Evolutionary conservation across 257 asterid genomes (phyloP).

Genomic region (Misopates orontium): DNA sequence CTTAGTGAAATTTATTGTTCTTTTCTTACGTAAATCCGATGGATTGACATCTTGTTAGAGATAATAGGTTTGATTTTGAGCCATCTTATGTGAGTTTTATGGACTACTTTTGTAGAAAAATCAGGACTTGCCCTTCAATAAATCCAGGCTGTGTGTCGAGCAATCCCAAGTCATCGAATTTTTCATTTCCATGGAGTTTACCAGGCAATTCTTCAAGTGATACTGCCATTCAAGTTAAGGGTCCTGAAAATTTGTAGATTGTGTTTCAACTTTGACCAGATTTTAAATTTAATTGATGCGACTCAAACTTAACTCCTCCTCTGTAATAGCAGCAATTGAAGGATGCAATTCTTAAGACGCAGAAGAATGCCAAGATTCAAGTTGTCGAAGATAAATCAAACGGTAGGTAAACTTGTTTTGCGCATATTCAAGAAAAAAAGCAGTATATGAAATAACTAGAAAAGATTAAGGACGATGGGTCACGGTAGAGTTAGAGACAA

Average conservation of each 20-base stretch:
- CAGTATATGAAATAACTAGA: not conserved
- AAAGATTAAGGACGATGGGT: too few relatives aligned
- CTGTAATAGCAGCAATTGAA: conserved; percentile 52
- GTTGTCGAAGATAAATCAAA: conserved; percentile 62
- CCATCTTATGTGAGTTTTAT: not conserved
- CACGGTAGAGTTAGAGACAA: too few relatives aligned
- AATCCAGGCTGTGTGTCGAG: conserved; percentile 83
- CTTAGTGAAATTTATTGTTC: not conserved
- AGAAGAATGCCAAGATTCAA: conserved; percentile 74
- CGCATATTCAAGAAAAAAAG: not conserved
- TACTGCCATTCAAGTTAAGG: conserved; percentile 58
- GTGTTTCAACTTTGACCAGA: not conserved
- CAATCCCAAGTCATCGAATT: conserved; percentile 75
- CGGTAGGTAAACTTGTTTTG: conserved; percentile 34
- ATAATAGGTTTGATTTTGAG: not conserved
- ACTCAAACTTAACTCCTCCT: conserved; percentile 1
- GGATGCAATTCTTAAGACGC: conserved; percentile 72
- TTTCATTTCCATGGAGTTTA: conserved; percentile 79
- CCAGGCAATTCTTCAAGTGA: conserved; percentile 41
- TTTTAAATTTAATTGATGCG: too few relatives aligned
- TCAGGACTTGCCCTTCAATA: conserved; percentile 85
- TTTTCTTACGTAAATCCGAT: conserved; percentile 6
- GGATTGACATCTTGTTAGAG: not conserved
- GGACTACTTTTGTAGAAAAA: conserved; percentile 55
- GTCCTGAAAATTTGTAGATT: not conserved